Evolutionary conservation across 805 yeast species (phyloP).

Genomic region (Maudiozyma serrabonitensis): DNA sequence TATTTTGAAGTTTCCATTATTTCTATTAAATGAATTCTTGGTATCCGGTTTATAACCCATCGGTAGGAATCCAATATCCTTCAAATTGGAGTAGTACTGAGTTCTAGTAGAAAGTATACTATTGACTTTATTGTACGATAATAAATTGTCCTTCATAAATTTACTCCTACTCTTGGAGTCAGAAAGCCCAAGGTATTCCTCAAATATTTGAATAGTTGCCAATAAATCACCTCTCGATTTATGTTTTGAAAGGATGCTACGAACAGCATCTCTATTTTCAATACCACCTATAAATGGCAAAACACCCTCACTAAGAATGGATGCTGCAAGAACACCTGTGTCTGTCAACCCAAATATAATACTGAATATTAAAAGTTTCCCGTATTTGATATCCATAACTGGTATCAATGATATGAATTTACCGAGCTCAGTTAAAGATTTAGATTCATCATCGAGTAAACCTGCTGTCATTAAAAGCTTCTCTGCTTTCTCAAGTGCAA

Average conservation of each 20-base stretch:
- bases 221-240: conserved; percentile 59
- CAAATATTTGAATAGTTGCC: conserved; percentile 52
- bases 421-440: conserved; percentile 63
- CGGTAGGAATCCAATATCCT: conserved; percentile 72
- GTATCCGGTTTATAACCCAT: conserved; percentile 34
- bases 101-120: conserved; percentile 63
- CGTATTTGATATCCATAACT: conserved; percentile 70
- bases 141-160: conserved; percentile 46
- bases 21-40: conserved; percentile 37
- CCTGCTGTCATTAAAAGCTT: conserved; percentile 57
- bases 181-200: conserved; percentile 36
- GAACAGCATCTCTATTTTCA: conserved; percentile 59
- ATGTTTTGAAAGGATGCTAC: conserved; percentile 29
- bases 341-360: conserved; percentile 78
- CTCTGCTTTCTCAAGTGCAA: conserved; percentile 33
- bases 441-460: conserved; percentile 43
- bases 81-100: conserved; percentile 61
- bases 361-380: conserved; percentile 71
- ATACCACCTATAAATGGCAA: conserved; percentile 53
- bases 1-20: conserved; percentile 40
- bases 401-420: conserved; percentile 73
- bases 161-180: conserved; percentile 26
- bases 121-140: conserved; percentile 55
- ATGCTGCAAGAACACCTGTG: conserved; percentile 67
- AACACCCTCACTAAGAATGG: conserved; percentile 60